Base-by-base conservation (phyloP, 495 filamentous ascomycete genomes). In the Lasiosphaeris hirsuta region DNA sequence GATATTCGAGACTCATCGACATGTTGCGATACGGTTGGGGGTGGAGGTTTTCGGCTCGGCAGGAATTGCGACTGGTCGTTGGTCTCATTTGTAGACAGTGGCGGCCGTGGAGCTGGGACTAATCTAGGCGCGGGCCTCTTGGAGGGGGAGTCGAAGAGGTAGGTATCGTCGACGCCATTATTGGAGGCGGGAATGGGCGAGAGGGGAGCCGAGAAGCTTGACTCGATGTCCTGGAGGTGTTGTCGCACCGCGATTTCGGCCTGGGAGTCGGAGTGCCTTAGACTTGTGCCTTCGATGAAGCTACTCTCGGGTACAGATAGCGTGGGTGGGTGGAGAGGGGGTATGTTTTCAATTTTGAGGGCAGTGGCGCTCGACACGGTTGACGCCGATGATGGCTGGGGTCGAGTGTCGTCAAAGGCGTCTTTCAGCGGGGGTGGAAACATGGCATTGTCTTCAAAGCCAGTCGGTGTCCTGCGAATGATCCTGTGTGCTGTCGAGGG, bases 191-290 rank as follows among this genome's bases (percentile, higher is more conserved):
- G 69, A 37, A 75, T 72, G 30, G 76, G 81, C 42, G 81, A 82
- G 45, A 76, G 62, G 44, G 81, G 79, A 23, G 79, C 78, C 39
- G 92, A 51, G 61, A 96, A 95, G 65, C 89, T 95, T 7, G 90
- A 95, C 68, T 96, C 92, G 57, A 94, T 83, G 65, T 96, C 91
- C 75, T 89, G 86, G 56, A 96, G 67, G 67, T 89, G 87, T 54
- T 74, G 72, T 34, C 71, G 71, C 11, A 77, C 72, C 36, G 70
- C 69, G n/a, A 71, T 69, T 45, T 80, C 77, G 53, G 74, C 73
- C 36, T 78, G 57, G 3, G 77, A 75, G 44, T 80, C 76, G 45
- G 69, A 63, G 36, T 57, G 68, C 57, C 55, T 65, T 42, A 68
- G 60, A 19, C 67, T 72, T 4, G 72, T 70, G 33, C 71, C 69